These are phyloP conservation scores for Eucalyptus polybractea DNA, from an alignment of 345 rosid species.

Conservation along the genomic window DNA sequence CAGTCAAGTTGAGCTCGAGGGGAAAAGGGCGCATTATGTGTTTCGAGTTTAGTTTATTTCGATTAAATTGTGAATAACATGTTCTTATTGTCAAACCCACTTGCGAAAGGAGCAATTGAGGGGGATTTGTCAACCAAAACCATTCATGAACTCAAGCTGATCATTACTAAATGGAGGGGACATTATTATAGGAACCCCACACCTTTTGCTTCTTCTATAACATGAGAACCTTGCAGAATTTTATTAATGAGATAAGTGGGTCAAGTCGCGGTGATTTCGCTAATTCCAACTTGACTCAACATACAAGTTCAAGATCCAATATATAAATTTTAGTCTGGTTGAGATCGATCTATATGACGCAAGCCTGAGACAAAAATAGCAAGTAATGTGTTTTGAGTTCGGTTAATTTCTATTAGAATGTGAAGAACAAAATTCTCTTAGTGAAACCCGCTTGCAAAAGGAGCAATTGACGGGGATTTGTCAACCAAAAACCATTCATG, in stretches of 20 bases:
- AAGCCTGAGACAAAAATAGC: background rate
- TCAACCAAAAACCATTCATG: background rate
- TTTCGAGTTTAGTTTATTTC: background rate
- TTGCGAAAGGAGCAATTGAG: background rate
- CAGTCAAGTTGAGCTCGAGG: background rate
- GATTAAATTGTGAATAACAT: rapidly evolving
- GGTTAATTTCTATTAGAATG: background rate
- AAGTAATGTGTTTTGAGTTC: background rate
- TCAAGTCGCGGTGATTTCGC: background rate
- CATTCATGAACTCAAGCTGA: background rate
- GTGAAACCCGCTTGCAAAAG: background rate
- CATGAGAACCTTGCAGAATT: background rate
- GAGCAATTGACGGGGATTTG: background rate
- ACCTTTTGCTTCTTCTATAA: background rate
- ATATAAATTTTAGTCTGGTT: too few relatives aligned
- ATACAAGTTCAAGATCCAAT: rapidly evolving
- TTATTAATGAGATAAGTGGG: background rate
- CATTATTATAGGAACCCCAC: background rate
- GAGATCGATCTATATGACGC: background rate
- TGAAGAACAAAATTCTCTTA: background rate
- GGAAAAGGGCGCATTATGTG: rapidly evolving
- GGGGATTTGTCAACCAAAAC: background rate
- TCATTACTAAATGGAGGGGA: background rate
- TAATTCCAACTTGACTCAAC: background rate
- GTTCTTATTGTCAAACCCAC: background rate